These are phyloP conservation scores for Zoysia pacifica DNA, from an alignment of 176 grass and related monocot species.

Conservation along the genomic window DNA sequence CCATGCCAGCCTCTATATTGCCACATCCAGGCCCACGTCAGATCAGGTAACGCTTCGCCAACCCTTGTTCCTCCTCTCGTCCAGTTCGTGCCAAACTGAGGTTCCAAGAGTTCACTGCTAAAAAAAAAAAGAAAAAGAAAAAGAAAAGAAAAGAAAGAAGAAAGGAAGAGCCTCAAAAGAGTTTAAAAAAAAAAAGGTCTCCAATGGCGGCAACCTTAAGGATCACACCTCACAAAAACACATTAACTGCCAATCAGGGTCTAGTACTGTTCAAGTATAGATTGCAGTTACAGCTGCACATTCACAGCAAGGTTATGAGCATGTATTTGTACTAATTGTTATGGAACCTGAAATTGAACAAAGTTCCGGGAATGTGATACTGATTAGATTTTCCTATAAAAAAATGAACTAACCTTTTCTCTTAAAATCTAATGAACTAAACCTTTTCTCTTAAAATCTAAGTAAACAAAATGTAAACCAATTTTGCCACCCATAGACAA, in stretches of 20 bases:
- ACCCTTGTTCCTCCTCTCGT: too few relatives aligned
- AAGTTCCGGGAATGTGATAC: neutral
- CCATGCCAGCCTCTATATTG: too few relatives aligned
- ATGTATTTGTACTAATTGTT: neutral
- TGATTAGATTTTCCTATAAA: neutral
- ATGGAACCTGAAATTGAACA: neutral
- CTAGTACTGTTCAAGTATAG: neutral
- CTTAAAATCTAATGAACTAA: neutral
- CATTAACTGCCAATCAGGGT: neutral
- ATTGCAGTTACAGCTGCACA: slow-evolving; percentile 9
- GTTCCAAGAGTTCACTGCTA: too few relatives aligned
- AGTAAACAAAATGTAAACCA: neutral
- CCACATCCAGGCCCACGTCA: too few relatives aligned
- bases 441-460: neutral
- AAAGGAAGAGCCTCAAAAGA: too few relatives aligned
- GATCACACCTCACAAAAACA: neutral
- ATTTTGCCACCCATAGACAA: neutral
- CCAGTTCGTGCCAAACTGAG: too few relatives aligned
- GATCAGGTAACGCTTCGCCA: too few relatives aligned
- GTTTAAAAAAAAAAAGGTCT: too few relatives aligned
- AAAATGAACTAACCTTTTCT: slow-evolving; percentile 1
- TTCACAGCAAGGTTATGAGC: slow-evolving; percentile 10
- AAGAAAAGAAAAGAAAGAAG: too few relatives aligned
- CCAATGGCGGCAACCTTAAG: too few relatives aligned
- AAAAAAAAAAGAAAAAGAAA: too few relatives aligned